Evolutionary conservation across 192 early-diverging fungal genomes (phyloP), one percentile per base, ranked within the genome.

Genomic region (Chytriomyces confervae): DNA sequence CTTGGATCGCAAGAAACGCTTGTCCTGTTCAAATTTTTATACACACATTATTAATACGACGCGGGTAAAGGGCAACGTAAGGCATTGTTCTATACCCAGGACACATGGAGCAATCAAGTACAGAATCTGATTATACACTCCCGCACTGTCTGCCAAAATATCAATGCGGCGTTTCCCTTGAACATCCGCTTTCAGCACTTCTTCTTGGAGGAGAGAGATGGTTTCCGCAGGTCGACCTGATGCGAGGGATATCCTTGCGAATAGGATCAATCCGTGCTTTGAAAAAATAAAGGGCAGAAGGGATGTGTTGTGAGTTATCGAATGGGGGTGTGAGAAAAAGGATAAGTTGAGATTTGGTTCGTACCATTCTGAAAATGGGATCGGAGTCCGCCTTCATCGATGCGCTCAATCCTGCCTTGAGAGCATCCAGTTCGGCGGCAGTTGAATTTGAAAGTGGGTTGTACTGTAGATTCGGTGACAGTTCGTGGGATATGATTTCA

Each of bases 11-110:
- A 24, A 76, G 49, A 29, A 27, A 76, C 6, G 74, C 29, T 66
- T 76, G 62, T 6, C 63, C 74, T 76, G 45, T 24, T 9, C 24
- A 27, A 27, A 27, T 11, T 0, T 20, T 6, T 45, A 18, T 9
- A 10, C 13, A 57, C 2, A 48, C 48, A 70, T 8, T 13, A 24
- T 76, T 7, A 43, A 51, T 50, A 61, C 6, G 45, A 24, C 5
- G 63, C 46, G 24, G 3, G 29, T 3, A 63, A 8, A 11, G 7
- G 44, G 57, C 43, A 44, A 43, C 9, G 43, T 1, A 46, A 75
- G 36, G n/a, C n/a, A 43, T 66, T 43, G 45, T 50, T 46, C 16
- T 61, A 13, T 45, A 76, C 74, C 74, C 48, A 76, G 45, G 50
- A 46, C 61, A 45, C 46, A 50, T 11, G 48, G 4, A 29, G 74